These are phyloP conservation scores for Lasiosphaeriaceae sp. DNA, from an alignment of 495 filamentous ascomycete genomes.

Conservation along the genomic window DNA sequence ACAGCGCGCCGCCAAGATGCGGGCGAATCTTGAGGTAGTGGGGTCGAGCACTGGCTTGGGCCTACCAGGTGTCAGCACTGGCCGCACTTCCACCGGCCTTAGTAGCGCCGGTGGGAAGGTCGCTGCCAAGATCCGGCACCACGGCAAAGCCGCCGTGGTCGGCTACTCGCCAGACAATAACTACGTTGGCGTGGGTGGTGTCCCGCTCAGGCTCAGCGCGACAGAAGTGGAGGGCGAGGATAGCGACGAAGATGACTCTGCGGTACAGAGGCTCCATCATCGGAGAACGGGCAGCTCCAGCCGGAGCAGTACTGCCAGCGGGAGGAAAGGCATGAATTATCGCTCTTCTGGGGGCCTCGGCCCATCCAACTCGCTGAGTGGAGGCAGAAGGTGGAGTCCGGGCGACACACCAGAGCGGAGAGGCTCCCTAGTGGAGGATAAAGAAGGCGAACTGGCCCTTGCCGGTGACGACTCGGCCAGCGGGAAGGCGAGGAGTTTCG, in stretches of 20 bases:
- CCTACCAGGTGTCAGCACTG: slow-evolving; percentile 30
- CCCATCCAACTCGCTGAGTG: slow-evolving; percentile 28
- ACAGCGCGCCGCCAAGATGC: slow-evolving; percentile 75
- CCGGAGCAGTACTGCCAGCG: slow-evolving; percentile 71
- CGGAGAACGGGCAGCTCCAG: slow-evolving; percentile 71
- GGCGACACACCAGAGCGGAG: slow-evolving; percentile 60
- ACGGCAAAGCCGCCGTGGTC: slow-evolving; percentile 64
- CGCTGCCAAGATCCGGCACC: slow-evolving; percentile 76
- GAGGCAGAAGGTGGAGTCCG: slow-evolving; percentile 58
- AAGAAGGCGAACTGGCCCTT: slow-evolving; percentile 22
- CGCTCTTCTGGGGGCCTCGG: slow-evolving; percentile 44
- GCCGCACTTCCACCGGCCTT: slow-evolving; percentile 57
- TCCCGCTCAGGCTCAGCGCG: slow-evolving; percentile 87
- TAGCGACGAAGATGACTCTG: slow-evolving; percentile 67
- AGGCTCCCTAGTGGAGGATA: slow-evolving; percentile 40
- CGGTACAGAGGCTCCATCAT: slow-evolving; percentile 55
- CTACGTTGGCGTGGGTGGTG: slow-evolving; percentile 65
- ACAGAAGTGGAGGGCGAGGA: slow-evolving; percentile 88
- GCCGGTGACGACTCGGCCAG: slow-evolving; percentile 43
- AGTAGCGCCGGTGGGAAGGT: slow-evolving; percentile 48
- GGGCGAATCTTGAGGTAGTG: slow-evolving; percentile 77
- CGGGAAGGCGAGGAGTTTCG: slow-evolving; percentile 42
- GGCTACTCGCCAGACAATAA: slow-evolving; percentile 71
- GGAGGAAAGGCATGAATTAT: slow-evolving; percentile 54
- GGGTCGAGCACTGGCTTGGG: slow-evolving; percentile 21